A percentile compares a stretch with the other conserved stretches of the same genome.
Conservation (phyloP, 2,329 filamentous ascomycete genomes). For the Talaromyces sp. region DNA sequence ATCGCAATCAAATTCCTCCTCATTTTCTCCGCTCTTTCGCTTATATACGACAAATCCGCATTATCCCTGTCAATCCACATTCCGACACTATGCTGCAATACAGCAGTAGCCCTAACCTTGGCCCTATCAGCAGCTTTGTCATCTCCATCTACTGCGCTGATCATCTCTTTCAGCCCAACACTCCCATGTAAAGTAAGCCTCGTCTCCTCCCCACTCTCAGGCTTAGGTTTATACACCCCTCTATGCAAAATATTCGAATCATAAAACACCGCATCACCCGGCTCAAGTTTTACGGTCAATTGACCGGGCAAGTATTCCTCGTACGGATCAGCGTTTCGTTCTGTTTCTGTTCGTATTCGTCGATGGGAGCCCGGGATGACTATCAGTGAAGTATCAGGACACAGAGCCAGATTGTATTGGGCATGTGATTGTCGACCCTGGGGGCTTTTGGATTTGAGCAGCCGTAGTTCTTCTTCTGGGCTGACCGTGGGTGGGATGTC, state of each 20-base stretch:
- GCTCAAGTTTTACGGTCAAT: slow-evolving; percentile 62
- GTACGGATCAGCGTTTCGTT: slow-evolving; percentile 67
- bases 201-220: slow-evolving; percentile 34
- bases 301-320: slow-evolving; percentile 62
- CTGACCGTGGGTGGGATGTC: slow-evolving; percentile 69
- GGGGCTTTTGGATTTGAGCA: slow-evolving; percentile 54
- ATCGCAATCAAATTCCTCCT: slow-evolving; percentile 46
- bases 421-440: slow-evolving; percentile 62
- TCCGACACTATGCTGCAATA: slow-evolving; percentile 49
- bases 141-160: slow-evolving; percentile 17
- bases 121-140: slow-evolving; percentile 27
- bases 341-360: slow-evolving; percentile 66
- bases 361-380: slow-evolving; percentile 75
- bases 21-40: slow-evolving; percentile 44
- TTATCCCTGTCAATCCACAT: slow-evolving; percentile 45
- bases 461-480: slow-evolving; percentile 63
- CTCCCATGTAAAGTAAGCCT: slow-evolving; percentile 47
- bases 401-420: slow-evolving; percentile 85
- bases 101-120: slow-evolving; percentile 44
- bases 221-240: slow-evolving; percentile 43
- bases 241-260: slow-evolving; percentile 77
- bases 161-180: slow-evolving; percentile 38
- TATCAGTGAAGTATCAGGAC: slow-evolving; percentile 69
- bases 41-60: slow-evolving; percentile 38
- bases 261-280: slow-evolving; percentile 83